These are phyloP conservation scores for Komagataella kurtzmanii DNA, from an alignment of 805 yeast species.

Conservation along the genomic window DNA sequence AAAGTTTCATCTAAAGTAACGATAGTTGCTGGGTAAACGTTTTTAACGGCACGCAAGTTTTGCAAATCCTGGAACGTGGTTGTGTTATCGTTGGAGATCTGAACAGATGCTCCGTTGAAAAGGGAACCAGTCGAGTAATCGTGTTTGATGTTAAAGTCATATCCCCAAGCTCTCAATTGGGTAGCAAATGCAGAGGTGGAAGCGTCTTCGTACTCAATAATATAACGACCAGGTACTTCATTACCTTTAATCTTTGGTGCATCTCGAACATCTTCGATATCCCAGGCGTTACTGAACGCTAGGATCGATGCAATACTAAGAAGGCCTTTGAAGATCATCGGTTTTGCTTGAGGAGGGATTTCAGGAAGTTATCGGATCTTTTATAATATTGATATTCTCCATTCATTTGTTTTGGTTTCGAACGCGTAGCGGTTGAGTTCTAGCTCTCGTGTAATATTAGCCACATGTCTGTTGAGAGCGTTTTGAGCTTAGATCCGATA, in stretches of 20 bases:
- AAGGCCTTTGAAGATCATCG: background rate
- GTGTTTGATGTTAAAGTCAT: background rate
- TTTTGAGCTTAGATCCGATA: background rate
- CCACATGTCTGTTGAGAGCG: background rate
- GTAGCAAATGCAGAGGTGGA: background rate
- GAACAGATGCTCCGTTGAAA: slow-evolving; percentile 3
- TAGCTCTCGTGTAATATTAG: background rate
- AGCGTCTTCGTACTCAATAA: slow-evolving; percentile 2
- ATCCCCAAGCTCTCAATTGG: background rate
- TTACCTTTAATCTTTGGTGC: background rate
- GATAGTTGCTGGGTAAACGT: slow-evolving; percentile 4
- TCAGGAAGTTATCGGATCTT: background rate
- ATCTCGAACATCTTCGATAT: background rate
- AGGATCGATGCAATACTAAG: background rate
- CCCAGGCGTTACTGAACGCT: background rate
- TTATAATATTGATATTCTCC: background rate
- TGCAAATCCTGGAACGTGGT: slow-evolving; percentile 1
- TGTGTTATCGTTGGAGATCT: background rate
- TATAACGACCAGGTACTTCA: slow-evolving; percentile 3
- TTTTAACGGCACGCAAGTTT: slow-evolving; percentile 1
- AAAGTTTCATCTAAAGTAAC: background rate
- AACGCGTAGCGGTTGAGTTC: background rate
- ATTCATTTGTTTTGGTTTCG: background rate
- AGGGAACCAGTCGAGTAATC: slow-evolving; percentile 1
- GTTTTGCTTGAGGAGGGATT: background rate